Base-by-base conservation (phyloP, 495 filamentous ascomycete genomes). In the Cladorrhinum samala region DNA sequence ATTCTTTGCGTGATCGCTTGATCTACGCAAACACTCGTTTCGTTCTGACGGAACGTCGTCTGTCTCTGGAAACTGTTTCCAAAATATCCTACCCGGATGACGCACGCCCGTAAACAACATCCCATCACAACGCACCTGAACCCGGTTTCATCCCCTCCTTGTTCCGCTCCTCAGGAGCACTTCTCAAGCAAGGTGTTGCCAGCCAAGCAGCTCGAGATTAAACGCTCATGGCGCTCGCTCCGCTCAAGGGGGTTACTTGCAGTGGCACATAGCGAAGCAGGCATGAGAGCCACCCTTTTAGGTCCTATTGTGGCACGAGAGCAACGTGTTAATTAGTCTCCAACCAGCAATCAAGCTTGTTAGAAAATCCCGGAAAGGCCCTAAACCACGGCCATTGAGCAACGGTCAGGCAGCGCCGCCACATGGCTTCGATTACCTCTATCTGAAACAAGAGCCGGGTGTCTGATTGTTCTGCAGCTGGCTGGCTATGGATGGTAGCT, bases 291-390 rank as follows among this genome's bases (percentile, higher is more conserved):
- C 30, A 20, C 46, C 36, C 44, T 24, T 37, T 46, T 6, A 49
- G 23, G 55, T 41, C 49, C 38, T 36, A 3, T 16, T 49, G 55
- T 57, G 55, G 55, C 55, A 57, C 55, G 19, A 44, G 50, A 53
- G 40, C 50, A 45, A 27, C 36, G 38, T 57, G 49, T 44, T 36
- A n/a, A n/a, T n/a, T n/a, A 21, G 45, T 27, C 46, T 33, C 53
- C 38, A 14, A 5, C 27, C 39, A 50, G 53, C 54, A 27, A 9
- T 42, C 39, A 16, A 19, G 11, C 50, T 16, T 43, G 45, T 39
- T 17, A 39, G 55, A 44, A 47, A 46, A n/a, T 33, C 17, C 6
- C n/a, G 38, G 48, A 20, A 13, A 23, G 13, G 45, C 17, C 17
- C 39, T 5, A 4, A 14, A 14, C 11, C 39, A 41, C n/a, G 4